A percentile compares a stretch with the other conserved stretches of the same genome.
Evolutionary conservation across 176 grass and related monocot genomes (phyloP).

Genomic region (Oryza officinalis): DNA sequence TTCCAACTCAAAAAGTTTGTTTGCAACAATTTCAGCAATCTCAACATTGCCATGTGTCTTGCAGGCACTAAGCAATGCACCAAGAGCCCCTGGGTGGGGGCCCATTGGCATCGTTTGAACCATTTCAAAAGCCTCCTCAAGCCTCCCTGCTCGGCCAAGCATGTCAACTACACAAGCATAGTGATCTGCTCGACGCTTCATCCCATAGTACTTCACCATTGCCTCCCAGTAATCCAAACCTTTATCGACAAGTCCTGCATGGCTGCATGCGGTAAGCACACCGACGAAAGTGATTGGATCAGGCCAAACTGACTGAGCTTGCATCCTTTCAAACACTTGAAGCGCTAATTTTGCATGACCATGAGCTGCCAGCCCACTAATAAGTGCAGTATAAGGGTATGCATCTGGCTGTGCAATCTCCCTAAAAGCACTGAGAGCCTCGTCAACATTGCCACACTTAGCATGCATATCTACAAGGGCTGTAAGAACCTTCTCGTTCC

Average conservation of each 20-base stretch:
- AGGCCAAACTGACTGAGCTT: slow-evolving; percentile 40
- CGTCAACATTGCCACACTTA: slow-evolving; percentile 67
- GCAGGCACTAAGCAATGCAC: slow-evolving; percentile 73
- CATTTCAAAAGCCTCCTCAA: slow-evolving; percentile 66
- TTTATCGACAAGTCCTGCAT: slow-evolving; percentile 59
- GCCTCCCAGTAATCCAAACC: slow-evolving; percentile 61
- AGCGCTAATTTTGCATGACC: slow-evolving; percentile 62
- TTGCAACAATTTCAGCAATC: slow-evolving; percentile 74
- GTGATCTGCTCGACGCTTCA: slow-evolving; percentile 50
- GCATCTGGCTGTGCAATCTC: slow-evolving; percentile 63
- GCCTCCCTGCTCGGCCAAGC: slow-evolving; percentile 71
- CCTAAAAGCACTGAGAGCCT: slow-evolving; percentile 55
- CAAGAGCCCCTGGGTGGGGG: slow-evolving; percentile 64
- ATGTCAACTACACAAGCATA: slow-evolving; percentile 74
- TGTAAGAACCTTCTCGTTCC: slow-evolving; percentile 68
- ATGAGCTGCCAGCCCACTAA: slow-evolving; percentile 72
- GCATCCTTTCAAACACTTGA: slow-evolving; percentile 67
- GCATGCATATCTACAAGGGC: slow-evolving; percentile 76
- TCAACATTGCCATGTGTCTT: slow-evolving; percentile 68
- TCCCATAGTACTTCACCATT: slow-evolving; percentile 59
- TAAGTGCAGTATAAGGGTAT: slow-evolving; percentile 71
- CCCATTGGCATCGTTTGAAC: slow-evolving; percentile 65
- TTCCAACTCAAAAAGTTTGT: slow-evolving; percentile 71
- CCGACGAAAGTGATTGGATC: slow-evolving; percentile 78
- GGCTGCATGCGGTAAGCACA: slow-evolving; percentile 78